phyloP scores from a whole-genome alignment of 2,329 filamentous ascomycete species.

The Microsporum canis region DNA sequence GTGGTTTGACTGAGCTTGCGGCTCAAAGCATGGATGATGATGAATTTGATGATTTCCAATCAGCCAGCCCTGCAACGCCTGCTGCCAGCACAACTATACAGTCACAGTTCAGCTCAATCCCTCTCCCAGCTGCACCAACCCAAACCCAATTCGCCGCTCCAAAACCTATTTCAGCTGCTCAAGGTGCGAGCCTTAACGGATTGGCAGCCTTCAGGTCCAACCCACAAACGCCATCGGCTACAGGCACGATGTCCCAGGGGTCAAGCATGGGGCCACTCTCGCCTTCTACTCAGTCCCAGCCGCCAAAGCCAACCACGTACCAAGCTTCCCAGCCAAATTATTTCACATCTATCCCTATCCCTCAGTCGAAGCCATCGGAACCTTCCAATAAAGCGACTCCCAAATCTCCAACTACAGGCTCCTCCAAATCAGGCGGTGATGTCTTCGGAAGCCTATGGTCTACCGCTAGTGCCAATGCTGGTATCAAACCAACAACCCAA shows the following conservation, averaged over 20 bases:
- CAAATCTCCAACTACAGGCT: slow-evolving; percentile 31
- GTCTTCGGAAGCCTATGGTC: slow-evolving; percentile 83
- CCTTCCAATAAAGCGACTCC: slow-evolving; percentile 27
- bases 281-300: slow-evolving; percentile 32
- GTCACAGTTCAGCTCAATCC: slow-evolving; percentile 29
- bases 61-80: slow-evolving; percentile 54
- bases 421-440: slow-evolving; percentile 54
- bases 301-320: slow-evolving; percentile 52
- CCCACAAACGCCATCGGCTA: slow-evolving; percentile 54
- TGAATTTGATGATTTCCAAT: slow-evolving; percentile 97
- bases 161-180: slow-evolving; percentile 70
- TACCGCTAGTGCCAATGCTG: slow-evolving; percentile 54
- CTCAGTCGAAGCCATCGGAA: slow-evolving; percentile 27
- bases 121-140: slow-evolving; percentile 36
- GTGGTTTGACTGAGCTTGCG: slow-evolving; percentile 39
- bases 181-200: slow-evolving; percentile 68
- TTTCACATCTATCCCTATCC: slow-evolving; percentile 63
- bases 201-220: slow-evolving; percentile 71
- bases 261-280: slow-evolving; percentile 41
- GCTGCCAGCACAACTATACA: slow-evolving; percentile 28
- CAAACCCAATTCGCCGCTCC: slow-evolving; percentile 66
- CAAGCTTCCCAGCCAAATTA: slow-evolving; percentile 83
- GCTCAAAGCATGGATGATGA: slow-evolving; percentile 56
- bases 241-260: slow-evolving; percentile 42
- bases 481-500: slow-evolving; percentile 61